phyloP scores from a whole-genome alignment of 768 basidiomycete genomes.

The Rhizopogon roseolus region DNA sequence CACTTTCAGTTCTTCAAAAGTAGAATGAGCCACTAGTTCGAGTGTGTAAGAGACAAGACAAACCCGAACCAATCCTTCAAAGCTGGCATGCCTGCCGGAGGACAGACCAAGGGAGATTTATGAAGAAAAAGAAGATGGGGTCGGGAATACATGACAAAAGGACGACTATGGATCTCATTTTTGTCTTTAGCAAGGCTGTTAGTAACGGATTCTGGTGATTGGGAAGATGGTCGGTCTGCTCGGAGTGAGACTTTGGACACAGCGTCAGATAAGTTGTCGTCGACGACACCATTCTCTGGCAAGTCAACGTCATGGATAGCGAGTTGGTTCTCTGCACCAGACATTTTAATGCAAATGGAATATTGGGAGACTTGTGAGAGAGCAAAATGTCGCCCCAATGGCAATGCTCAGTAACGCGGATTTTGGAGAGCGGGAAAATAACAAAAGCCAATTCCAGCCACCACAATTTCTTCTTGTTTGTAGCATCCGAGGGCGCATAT shows the following conservation, averaged over 20 bases:
- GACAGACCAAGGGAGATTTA: constrained; percentile 70
- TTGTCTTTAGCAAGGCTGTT: constrained; percentile 24
- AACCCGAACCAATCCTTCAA: constrained; percentile 90
- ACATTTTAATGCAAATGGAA: constrained; percentile 25
- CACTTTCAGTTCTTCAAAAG: constrained; percentile 42
- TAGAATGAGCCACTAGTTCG: constrained; percentile 18
- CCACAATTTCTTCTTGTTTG: constrained; percentile 5
- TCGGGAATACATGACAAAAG: constrained; percentile 65
- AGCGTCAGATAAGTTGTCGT: constrained; percentile 26
- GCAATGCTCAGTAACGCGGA: constrained; percentile 8
- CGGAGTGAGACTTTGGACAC: constrained; percentile 30
- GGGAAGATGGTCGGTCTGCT: constrained; percentile 2
- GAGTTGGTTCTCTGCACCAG: constrained; percentile 18
- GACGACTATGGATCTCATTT: constrained; percentile 24
- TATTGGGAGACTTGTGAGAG: constrained; percentile 4
- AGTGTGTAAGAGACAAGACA: constrained; percentile 20
- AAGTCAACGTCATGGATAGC: background rate
- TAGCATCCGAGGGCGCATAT: background rate
- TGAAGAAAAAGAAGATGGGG: constrained; percentile 62
- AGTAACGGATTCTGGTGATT: constrained; percentile 12
- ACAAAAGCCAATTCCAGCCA: constrained; percentile 3
- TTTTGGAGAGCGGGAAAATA: constrained; percentile 13
- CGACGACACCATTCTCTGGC: constrained; percentile 15
- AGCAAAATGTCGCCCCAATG: constrained; percentile 5
- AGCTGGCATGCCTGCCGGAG: constrained; percentile 72